phyloP scores from a whole-genome alignment of 768 basidiomycete genomes.

The Podaxis pistillaris region DNA sequence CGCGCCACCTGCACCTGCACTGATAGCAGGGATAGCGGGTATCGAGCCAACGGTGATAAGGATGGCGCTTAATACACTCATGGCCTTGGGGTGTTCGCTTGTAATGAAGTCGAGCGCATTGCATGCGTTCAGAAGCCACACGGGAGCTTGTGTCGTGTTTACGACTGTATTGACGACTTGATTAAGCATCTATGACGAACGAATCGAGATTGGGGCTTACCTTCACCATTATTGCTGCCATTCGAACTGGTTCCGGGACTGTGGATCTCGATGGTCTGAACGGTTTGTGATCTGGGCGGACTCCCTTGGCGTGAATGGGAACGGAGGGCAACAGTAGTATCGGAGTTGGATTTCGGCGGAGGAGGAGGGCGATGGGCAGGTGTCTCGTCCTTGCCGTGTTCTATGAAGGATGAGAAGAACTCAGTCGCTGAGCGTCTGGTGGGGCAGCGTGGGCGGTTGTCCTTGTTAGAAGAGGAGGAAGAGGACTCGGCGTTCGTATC shows the following conservation, averaged over 20 bases:
- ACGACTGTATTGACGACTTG: slow-evolving; percentile 23
- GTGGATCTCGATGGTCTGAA: slow-evolving; percentile 16
- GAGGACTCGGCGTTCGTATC: slow-evolving; percentile 10
- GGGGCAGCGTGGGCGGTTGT: not conserved
- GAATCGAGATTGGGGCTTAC: slow-evolving; percentile 18
- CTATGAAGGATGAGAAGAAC: not conserved
- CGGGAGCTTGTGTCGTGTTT: slow-evolving; percentile 59
- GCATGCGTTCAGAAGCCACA: slow-evolving; percentile 77
- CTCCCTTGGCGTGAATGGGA: slow-evolving; percentile 16
- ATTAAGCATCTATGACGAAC: slow-evolving; percentile 7
- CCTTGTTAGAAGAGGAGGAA: not conserved
- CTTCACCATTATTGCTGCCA: slow-evolving; percentile 18
- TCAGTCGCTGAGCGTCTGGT: slow-evolving; percentile 5
- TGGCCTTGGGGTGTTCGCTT: slow-evolving; percentile 70
- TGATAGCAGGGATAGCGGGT: slow-evolving; percentile 68
- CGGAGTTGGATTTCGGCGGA: slow-evolving; percentile 26
- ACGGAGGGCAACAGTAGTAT: slow-evolving; percentile 27
- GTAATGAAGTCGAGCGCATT: slow-evolving; percentile 73
- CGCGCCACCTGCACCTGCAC: slow-evolving; percentile 68
- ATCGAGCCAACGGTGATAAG: slow-evolving; percentile 78
- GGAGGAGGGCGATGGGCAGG: slow-evolving; percentile 21
- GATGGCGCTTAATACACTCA: slow-evolving; percentile 74
- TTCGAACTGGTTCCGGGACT: slow-evolving; percentile 9
- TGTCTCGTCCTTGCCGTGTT: slow-evolving; percentile 26
- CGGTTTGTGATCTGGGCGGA: slow-evolving; percentile 25